Evolutionary conservation across 768 basidiomycete genomes (phyloP).

Genomic region (Boletus barrowsii): DNA sequence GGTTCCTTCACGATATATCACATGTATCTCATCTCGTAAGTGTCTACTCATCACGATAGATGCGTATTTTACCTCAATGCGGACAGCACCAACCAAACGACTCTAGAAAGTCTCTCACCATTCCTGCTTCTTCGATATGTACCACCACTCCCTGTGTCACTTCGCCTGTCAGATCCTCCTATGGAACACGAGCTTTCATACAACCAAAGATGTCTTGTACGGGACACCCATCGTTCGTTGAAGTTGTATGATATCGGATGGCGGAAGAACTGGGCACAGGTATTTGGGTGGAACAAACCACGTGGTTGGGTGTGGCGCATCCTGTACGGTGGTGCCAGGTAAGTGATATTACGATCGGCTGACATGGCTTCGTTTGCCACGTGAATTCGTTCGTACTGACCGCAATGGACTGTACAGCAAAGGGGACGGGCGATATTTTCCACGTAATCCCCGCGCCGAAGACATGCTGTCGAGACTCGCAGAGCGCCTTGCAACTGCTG

Average conservation of each 20-base stretch:
- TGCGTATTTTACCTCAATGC: background rate
- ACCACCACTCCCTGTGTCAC: constrained; percentile 50
- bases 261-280: constrained; percentile 66
- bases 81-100: constrained; percentile 80
- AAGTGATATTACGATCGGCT: constrained; percentile 24
- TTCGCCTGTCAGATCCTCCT: constrained; percentile 64
- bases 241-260: constrained; percentile 73
- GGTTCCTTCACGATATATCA: constrained; percentile 79
- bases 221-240: constrained; percentile 57
- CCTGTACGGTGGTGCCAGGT: constrained; percentile 65
- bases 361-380: too few relatives aligned
- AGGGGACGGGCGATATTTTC: constrained; percentile 68
- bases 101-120: constrained; percentile 71
- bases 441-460: constrained; percentile 65
- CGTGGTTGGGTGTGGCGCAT: constrained; percentile 54
- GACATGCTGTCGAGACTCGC: constrained; percentile 66
- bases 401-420: constrained; percentile 33
- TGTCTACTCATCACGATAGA: constrained; percentile 10
- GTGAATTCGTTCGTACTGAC: background rate
- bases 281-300: constrained; percentile 55
- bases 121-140: constrained; percentile 71
- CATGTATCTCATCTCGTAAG: constrained; percentile 71
- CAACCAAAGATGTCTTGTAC: constrained; percentile 62
- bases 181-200: constrained; percentile 68
- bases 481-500: constrained; percentile 53